Evolutionary conservation across 805 yeast species (phyloP).

Genomic region (Kodamaea jinghongensis): DNA sequence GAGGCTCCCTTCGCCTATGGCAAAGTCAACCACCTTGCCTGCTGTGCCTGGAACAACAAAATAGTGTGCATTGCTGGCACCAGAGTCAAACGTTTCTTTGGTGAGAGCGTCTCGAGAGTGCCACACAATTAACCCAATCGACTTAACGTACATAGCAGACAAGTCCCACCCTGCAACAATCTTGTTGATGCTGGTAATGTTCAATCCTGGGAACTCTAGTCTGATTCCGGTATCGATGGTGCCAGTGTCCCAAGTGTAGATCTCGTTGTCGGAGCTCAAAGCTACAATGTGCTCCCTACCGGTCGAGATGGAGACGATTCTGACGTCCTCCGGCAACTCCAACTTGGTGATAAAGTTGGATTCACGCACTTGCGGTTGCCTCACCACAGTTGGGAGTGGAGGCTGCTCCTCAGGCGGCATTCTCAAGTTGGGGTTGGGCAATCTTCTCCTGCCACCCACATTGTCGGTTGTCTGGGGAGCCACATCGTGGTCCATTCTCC

Average conservation of each 20-base stretch:
- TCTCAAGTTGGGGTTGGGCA: conserved; percentile 19
- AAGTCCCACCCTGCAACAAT: conserved; percentile 69
- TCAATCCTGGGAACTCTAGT: conserved; percentile 36
- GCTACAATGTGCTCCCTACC: conserved; percentile 69
- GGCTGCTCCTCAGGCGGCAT: conserved; percentile 20
- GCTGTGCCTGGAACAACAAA: conserved; percentile 41
- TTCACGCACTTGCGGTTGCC: conserved; percentile 6
- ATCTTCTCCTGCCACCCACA: conserved; percentile 11
- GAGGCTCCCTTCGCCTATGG: conserved; percentile 51
- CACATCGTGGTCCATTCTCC: not conserved
- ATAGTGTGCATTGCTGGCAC: conserved; percentile 33
- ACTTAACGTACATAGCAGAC: conserved; percentile 47
- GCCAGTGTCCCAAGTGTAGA: conserved; percentile 66
- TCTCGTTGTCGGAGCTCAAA: conserved; percentile 43
- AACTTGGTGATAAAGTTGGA: conserved; percentile 23
- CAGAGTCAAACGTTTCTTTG: conserved; percentile 17
- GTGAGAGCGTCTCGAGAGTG: conserved; percentile 26
- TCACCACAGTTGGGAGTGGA: conserved; percentile 13
- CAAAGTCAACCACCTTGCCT: conserved; percentile 47
- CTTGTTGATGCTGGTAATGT: conserved; percentile 33
- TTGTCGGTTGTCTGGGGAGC: not conserved
- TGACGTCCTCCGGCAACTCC: conserved; percentile 19
- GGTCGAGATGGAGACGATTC: conserved; percentile 50
- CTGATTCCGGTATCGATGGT: conserved; percentile 37
- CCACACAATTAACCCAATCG: conserved; percentile 62